Evolutionary conservation across 805 yeast genomes (phyloP).

Genomic region (Wickerhamiella sorbophila): DNA sequence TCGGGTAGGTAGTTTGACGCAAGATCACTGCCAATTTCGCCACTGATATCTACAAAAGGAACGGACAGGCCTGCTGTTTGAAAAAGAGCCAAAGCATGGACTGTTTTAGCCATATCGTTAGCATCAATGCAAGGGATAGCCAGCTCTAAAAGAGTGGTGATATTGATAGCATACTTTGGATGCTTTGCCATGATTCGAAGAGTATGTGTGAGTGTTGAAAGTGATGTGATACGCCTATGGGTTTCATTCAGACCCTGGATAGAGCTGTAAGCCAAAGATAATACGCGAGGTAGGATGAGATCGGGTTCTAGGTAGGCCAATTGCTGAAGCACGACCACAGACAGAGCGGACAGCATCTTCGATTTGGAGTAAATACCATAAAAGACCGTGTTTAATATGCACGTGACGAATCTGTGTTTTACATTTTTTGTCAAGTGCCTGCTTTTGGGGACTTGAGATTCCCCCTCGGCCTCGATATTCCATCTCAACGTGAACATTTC

Average conservation of each 20-base stretch:
- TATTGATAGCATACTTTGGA: slow-evolving; percentile 59
- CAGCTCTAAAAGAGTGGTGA: slow-evolving; percentile 57
- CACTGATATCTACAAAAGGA: slow-evolving; percentile 47
- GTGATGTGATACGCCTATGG: slow-evolving; percentile 63
- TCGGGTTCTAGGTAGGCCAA: slow-evolving; percentile 50
- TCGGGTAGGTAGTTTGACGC: slow-evolving; percentile 12
- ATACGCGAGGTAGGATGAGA: slow-evolving; percentile 23
- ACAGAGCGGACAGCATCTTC: slow-evolving; percentile 5
- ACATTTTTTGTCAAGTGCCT: slow-evolving; percentile 23
- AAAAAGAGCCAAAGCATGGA: slow-evolving; percentile 51
- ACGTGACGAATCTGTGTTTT: slow-evolving; percentile 31
- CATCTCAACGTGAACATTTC: slow-evolving; percentile 25
- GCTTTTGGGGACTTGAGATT: slow-evolving; percentile 18
- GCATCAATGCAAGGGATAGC: slow-evolving; percentile 73
- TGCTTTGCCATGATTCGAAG: slow-evolving; percentile 51
- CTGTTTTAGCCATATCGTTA: slow-evolving; percentile 66
- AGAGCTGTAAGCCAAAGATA: slow-evolving; percentile 48
- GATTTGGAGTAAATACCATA: slow-evolving; percentile 38
- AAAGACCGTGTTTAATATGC: slow-evolving; percentile 40
- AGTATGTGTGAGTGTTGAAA: slow-evolving; percentile 50
- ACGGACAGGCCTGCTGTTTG: slow-evolving; percentile 56
- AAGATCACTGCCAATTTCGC: slow-evolving; percentile 18
- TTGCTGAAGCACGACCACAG: slow-evolving; percentile 8
- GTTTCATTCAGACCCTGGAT: slow-evolving; percentile 33
- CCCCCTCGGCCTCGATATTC: slow-evolving; percentile 24